phyloP scores from a whole-genome alignment of 768 basidiomycete genomes.

The Auricularia cornea region DNA sequence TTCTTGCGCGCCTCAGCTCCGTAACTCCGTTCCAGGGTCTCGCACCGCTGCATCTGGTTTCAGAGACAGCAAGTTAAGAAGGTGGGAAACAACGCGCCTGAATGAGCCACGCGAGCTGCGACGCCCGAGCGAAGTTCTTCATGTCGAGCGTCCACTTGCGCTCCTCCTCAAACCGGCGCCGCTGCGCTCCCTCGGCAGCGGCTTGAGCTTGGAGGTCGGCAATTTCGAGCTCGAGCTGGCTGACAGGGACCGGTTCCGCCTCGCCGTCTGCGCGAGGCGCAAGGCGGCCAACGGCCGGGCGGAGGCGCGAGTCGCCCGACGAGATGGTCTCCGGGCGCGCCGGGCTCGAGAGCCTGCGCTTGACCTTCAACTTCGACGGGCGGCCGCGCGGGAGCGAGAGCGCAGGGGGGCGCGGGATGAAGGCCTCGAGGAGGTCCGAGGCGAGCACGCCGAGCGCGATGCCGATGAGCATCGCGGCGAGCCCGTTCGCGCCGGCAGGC shows the following conservation, averaged over 20 bases:
- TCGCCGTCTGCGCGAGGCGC: not conserved
- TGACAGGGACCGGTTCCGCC: not conserved
- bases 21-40: not conserved
- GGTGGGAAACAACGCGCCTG: conserved; percentile 24
- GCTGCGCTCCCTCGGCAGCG: conserved; percentile 74
- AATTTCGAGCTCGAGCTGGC: conserved; percentile 36
- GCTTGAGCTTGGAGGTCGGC: conserved; percentile 67
- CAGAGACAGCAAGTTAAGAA: not conserved
- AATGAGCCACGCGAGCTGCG: conserved; percentile 78
- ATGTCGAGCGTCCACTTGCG: conserved; percentile 78
- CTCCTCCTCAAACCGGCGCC: conserved; percentile 77
- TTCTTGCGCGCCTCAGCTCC: not conserved
- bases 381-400: not conserved
- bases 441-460: not conserved
- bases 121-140: conserved; percentile 65
- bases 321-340: not conserved
- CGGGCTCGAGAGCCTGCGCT: not conserved
- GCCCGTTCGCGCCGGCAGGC: not conserved
- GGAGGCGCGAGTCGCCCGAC: not conserved
- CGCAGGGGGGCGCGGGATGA: not conserved
- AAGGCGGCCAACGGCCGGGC: not conserved
- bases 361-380: not conserved
- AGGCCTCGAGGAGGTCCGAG: not conserved
- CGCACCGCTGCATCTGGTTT: not conserved
- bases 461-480: not conserved